phyloP scores from a whole-genome alignment of 2,329 filamentous ascomycete species.

The Emydomyces testavorans region DNA sequence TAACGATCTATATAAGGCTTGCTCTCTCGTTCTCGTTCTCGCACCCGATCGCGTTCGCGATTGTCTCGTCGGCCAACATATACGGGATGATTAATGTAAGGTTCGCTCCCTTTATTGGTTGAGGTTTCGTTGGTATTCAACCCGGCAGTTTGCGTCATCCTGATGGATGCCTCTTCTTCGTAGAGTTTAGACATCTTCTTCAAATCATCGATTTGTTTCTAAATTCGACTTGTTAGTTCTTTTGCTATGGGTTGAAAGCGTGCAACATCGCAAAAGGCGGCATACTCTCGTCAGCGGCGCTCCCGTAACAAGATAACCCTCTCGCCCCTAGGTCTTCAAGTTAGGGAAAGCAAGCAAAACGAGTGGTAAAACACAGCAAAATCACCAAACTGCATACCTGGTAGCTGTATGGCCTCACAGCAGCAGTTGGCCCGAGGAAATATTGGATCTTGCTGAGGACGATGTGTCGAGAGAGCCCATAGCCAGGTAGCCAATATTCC shows the following conservation, averaged over 20 bases:
- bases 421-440: constrained; percentile 38
- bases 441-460: constrained; percentile 40
- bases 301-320: constrained; percentile 40
- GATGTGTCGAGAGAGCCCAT: constrained; percentile 39
- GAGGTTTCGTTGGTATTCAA: constrained; percentile 19
- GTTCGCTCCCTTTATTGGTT: constrained; percentile 22
- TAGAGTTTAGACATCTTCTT: constrained; percentile 38
- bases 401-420: constrained; percentile 38
- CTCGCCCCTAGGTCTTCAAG: constrained; percentile 31
- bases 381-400: constrained; percentile 27
- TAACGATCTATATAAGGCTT: constrained; percentile 15
- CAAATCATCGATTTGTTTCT: constrained; percentile 43
- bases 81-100: constrained; percentile 36
- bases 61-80: constrained; percentile 27
- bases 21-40: constrained; percentile 14
- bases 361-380: neutral
- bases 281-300: constrained; percentile 37
- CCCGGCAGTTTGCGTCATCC: constrained; percentile 17
- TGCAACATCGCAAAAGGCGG: constrained; percentile 10
- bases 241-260: constrained; percentile 3
- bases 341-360: constrained; percentile 11
- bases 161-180: constrained; percentile 35
- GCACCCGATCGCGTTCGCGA: constrained; percentile 13
- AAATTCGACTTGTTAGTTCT: constrained; percentile 12
- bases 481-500: constrained; percentile 41